Evolutionary conservation across 225 moss, liverwort and hornwort species (phyloP).

Genomic region (Pleurozium schreberi): DNA sequence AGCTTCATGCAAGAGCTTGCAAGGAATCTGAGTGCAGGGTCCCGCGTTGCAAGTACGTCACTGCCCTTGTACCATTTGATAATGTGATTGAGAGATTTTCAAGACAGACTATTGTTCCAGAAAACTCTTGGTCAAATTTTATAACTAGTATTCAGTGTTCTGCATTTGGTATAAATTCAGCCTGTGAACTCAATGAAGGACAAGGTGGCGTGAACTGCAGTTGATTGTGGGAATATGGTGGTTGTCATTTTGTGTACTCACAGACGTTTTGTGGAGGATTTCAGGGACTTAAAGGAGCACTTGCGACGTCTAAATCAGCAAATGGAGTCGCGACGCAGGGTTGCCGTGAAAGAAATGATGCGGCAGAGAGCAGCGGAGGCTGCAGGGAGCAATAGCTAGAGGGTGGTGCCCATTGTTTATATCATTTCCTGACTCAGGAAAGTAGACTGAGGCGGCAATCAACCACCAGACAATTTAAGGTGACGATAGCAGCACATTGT

Average conservation of each 20-base stretch:
- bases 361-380: constrained; percentile 96
- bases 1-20: constrained; percentile 95
- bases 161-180: background rate
- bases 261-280: background rate
- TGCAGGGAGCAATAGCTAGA: constrained; percentile 63
- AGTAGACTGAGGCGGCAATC: background rate
- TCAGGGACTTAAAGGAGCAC: constrained; percentile 96
- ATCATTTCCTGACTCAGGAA: constrained; percentile 6
- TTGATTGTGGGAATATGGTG: no score
- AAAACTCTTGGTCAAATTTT: background rate
- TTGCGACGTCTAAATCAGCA: constrained; percentile 84
- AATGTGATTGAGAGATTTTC: background rate
- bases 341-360: constrained; percentile 99
- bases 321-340: constrained; percentile 88
- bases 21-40: constrained; percentile 93
- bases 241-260: background rate
- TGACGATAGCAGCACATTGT: background rate
- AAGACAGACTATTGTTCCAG: background rate
- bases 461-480: background rate
- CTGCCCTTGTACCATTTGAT: background rate
- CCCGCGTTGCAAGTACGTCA: constrained; percentile 91
- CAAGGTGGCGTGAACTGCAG: no score
- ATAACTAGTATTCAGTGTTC: background rate
- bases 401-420: background rate
- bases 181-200: no score